Conservation (phyloP, 2,329 filamentous ascomycete species). For the Fusarium sp. region DNA sequence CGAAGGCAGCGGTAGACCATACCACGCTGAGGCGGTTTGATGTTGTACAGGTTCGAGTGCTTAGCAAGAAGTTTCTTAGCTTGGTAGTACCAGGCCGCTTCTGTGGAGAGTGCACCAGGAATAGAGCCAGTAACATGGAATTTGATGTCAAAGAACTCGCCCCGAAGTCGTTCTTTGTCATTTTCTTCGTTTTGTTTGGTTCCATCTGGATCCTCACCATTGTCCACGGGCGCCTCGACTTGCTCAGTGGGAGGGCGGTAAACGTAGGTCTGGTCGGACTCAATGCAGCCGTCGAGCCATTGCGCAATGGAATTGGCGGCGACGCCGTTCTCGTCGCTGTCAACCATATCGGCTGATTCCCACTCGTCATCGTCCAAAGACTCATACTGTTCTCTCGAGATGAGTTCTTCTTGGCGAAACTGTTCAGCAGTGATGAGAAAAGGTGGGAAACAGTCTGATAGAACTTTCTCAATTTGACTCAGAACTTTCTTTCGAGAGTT, state of each 20-base stretch:
- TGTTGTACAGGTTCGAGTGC: conserved; percentile 71
- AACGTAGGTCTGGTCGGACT: conserved; percentile 40
- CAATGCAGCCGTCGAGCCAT: conserved; percentile 41
- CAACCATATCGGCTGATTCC: conserved; percentile 28
- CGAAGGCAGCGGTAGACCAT: conserved; percentile 78
- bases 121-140: conserved; percentile 41
- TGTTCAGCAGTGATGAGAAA: conserved; percentile 67
- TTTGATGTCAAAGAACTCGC: conserved; percentile 57
- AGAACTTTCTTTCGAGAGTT: conserved; percentile 24
- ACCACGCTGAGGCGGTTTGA: conserved; percentile 70
- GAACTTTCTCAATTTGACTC: conserved; percentile 13
- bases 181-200: conserved; percentile 36
- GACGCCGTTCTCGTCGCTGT: conserved; percentile 2
- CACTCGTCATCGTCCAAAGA: conserved; percentile 59
- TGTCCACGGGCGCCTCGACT: conserved; percentile 7
- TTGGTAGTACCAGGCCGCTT: conserved; percentile 27
- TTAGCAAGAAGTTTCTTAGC: conserved; percentile 30
- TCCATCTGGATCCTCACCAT: background rate
- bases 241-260: conserved; percentile 44
- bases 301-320: conserved; percentile 17
- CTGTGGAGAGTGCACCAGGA: conserved; percentile 14
- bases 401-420: conserved; percentile 69
- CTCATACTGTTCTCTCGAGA: conserved; percentile 74
- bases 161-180: conserved; percentile 68
- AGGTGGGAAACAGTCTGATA: conserved; percentile 53